These are phyloP conservation scores for Chalciporus sp. DNA, from an alignment of 1,284 basidiomycete species.

Conservation along the genomic window DNA sequence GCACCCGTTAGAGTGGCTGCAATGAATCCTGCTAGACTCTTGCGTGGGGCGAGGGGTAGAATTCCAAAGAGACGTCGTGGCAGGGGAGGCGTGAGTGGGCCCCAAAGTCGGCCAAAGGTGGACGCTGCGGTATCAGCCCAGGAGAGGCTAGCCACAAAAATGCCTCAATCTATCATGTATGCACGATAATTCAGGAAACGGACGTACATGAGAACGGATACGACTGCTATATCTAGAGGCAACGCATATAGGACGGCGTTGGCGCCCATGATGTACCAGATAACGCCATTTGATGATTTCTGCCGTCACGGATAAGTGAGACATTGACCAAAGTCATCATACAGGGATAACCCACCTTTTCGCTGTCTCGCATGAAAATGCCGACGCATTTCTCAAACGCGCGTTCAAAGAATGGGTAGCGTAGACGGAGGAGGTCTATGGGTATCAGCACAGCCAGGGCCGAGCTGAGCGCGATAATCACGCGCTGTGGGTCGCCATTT, in stretches of 20 bases:
- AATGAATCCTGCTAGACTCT: conserved; percentile 87
- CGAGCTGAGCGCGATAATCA: conserved; percentile 67
- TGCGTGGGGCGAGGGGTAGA: conserved; percentile 80
- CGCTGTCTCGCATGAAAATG: conserved; percentile 92
- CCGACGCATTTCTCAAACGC: conserved; percentile 82
- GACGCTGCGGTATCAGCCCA: conserved; percentile 98
- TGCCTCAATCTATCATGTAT: background rate
- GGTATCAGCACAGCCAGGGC: conserved; percentile 74
- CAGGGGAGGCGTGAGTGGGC: conserved; percentile 75
- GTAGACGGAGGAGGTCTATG: conserved; percentile 80
- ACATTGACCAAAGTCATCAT: background rate
- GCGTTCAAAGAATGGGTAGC: conserved; percentile 67
- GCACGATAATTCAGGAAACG: background rate
- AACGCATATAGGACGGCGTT: conserved; percentile 80
- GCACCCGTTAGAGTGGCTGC: conserved; percentile 84
- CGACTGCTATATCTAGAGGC: conserved; percentile 85
- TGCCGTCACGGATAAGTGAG: conserved; percentile 27
- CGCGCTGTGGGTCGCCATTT: conserved; percentile 53
- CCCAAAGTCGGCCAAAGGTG: conserved; percentile 87
- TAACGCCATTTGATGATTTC: conserved; percentile 83
- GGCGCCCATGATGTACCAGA: conserved; percentile 95
- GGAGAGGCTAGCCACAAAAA: conserved; percentile 66
- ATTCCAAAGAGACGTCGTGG: conserved; percentile 58
- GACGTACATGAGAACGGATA: conserved; percentile 85
- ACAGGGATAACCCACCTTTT: conserved; percentile 58